Evolutionary conservation across 371 early-diverging fungal genomes (phyloP), one percentile per base, ranked within the genome.

Genomic region (Chytridium lagenaria): DNA sequence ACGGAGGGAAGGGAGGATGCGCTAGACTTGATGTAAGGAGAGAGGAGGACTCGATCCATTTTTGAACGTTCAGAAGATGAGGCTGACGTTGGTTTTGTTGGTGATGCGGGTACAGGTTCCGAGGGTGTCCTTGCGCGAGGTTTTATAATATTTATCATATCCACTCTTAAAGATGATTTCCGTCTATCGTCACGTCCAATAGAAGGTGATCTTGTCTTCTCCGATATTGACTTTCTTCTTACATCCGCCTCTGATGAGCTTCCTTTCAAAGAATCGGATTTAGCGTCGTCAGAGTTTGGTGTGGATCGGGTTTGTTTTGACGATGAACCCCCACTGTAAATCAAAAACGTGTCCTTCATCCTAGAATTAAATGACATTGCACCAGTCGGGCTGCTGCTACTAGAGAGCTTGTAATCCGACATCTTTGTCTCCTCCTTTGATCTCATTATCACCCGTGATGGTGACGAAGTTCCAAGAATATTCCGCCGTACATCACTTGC

Each of bases 321-420:
- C 22, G 57, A 10, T 5, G 16, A 12, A 12, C 44, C 44, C 19
- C 44, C 44, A n/a, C n/a, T n/a, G 19, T 44, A 44, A 7, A 19
- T 12, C 44, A 44, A 44, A 44, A 44, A 44, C 12, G 44, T 44
- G 44, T 44, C 44, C 44, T 44, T 44, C 44, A 44, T 44, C 44
- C 57, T 10, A 5, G 57, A 55, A 23, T 19, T 19, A 26, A 30
- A 55, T 10, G 10, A 10, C 49, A 15, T 49, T 26, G 57, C 26
- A 7, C 15, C 10, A 23, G 57, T 15, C 30, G 57, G 7, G 57
- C 26, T 7, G 16, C 23, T 5, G 10, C 26, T 23, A 19, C 5
- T 19, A 5, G 57, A 55, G 7, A 55, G 26, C 57, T 55, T 55
- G 23, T 55, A 55, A 30, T 55, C 57, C 26, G 57, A 55, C 57